phyloP scores from a whole-genome alignment of 2,329 filamentous ascomycete species.

The Ploettnerulaceae sp. region DNA sequence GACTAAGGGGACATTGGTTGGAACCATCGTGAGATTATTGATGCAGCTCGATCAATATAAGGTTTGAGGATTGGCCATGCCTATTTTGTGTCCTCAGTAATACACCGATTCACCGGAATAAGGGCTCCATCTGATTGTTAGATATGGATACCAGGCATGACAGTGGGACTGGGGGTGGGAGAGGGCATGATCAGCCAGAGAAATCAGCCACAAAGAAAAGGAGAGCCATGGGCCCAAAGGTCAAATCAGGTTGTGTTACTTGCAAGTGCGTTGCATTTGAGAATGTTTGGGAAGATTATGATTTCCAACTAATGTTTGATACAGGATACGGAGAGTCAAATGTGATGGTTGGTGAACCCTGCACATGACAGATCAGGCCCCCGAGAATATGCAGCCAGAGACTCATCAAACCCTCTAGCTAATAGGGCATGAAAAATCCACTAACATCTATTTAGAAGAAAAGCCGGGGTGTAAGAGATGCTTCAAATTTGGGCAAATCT shows the following conservation, averaged over 20 bases:
- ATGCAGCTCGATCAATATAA: no score
- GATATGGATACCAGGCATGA: not conserved
- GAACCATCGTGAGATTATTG: no score
- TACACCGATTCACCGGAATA: no score
- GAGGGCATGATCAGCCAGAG: not conserved
- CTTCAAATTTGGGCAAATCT: not conserved
- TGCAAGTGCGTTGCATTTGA: conserved; percentile 5
- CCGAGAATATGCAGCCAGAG: not conserved
- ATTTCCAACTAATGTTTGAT: not conserved
- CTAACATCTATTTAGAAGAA: not conserved
- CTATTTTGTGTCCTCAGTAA: no score
- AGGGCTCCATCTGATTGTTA: no score
- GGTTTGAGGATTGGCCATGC: no score
- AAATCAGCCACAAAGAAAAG: not conserved
- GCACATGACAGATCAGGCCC: no score
- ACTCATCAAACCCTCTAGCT: not conserved
- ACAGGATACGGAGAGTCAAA: conserved; percentile 3
- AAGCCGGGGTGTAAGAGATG: not conserved
- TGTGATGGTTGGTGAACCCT: no score
- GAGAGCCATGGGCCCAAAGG: conserved; percentile 4
- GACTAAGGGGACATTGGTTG: no score
- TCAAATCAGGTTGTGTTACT: conserved; percentile 5
- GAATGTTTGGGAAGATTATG: not conserved
- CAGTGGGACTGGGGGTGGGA: not conserved
- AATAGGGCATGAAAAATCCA: not conserved